Evolutionary conservation across 805 yeast species (phyloP).

Genomic region (Zygosaccharomyces siamensis): DNA sequence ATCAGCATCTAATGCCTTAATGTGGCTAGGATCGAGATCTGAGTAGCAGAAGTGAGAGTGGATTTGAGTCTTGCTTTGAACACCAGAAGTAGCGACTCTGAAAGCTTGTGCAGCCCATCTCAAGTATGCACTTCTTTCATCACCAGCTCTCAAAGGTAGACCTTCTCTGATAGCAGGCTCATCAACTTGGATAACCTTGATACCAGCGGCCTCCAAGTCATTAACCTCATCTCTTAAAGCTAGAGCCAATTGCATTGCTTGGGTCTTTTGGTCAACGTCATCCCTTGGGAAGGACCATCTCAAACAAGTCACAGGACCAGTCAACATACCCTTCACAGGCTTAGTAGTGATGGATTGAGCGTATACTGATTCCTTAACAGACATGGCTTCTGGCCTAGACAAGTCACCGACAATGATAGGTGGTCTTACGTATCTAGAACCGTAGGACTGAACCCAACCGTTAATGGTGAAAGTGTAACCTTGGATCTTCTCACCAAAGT

Average conservation of each 20-base stretch:
- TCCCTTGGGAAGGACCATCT: constrained; percentile 99
- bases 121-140: constrained; percentile 93
- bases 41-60: constrained; percentile 99
- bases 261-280: constrained; percentile 87
- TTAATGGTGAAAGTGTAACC: constrained; percentile 98
- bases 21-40: constrained; percentile 98
- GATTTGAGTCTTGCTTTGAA: constrained; percentile 89
- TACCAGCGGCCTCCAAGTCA: constrained; percentile 98
- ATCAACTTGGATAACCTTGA: constrained; percentile 96
- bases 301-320: constrained; percentile 99
- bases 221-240: constrained; percentile 98
- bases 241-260: constrained; percentile 93
- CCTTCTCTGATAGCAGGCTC: constrained; percentile 99
- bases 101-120: constrained; percentile 99
- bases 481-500: constrained; percentile 97
- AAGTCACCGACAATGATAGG: constrained; percentile 99
- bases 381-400: constrained; percentile 97
- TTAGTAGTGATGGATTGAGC: constrained; percentile 94
- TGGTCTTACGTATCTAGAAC: constrained; percentile 99
- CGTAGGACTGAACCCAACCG: constrained; percentile 99
- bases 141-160: constrained; percentile 97
- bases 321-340: constrained; percentile 99
- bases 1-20: constrained; percentile 99
- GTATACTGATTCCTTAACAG: constrained; percentile 98
- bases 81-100: constrained; percentile 99